Conservation (phyloP, 148 eudicot genomes). For the Bassia scoparia region DNA sequence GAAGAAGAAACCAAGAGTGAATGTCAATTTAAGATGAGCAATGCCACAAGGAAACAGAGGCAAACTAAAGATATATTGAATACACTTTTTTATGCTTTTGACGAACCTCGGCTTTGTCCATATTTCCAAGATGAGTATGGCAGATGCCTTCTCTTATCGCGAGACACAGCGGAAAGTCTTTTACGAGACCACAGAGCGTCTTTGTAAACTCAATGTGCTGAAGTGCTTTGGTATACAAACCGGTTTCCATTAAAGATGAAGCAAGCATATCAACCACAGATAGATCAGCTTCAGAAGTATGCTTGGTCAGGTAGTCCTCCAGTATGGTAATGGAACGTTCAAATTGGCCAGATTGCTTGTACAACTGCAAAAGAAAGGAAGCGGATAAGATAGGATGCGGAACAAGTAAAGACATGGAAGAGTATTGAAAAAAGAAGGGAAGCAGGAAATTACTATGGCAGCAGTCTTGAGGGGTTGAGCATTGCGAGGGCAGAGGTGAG, state of each 20-base stretch:
- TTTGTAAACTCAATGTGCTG: slow-evolving; percentile 60
- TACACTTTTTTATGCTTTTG: not conserved
- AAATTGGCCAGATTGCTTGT: slow-evolving; percentile 49
- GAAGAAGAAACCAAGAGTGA: not conserved
- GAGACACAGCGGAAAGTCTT: slow-evolving; percentile 47
- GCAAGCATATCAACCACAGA: slow-evolving; percentile 56
- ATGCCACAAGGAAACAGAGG: not conserved
- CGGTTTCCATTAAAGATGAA: slow-evolving; percentile 48
- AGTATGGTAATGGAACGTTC: slow-evolving; percentile 54
- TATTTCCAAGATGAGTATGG: slow-evolving; percentile 58
- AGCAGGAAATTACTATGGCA: slow-evolving; percentile 41
- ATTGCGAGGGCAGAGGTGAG: slow-evolving; percentile 46
- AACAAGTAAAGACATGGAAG: slow-evolving; percentile 1
- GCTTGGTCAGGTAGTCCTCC: slow-evolving; percentile 54
- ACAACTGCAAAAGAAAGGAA: slow-evolving; percentile 48
- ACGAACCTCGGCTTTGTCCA: slow-evolving; percentile 76
- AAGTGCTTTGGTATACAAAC: slow-evolving; percentile 58
- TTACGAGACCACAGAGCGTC: slow-evolving; percentile 29
- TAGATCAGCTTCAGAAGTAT: slow-evolving; percentile 51
- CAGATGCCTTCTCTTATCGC: slow-evolving; percentile 74
- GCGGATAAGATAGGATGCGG: not conserved
- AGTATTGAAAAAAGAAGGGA: slow-evolving; percentile 11
- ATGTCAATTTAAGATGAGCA: not conserved
- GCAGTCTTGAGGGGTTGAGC: slow-evolving; percentile 65
- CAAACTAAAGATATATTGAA: not conserved